Evolutionary conservation across 768 basidiomycete genomes (phyloP), one percentile per base, ranked within the genome.

Genomic region (Leccinum broughii): DNA sequence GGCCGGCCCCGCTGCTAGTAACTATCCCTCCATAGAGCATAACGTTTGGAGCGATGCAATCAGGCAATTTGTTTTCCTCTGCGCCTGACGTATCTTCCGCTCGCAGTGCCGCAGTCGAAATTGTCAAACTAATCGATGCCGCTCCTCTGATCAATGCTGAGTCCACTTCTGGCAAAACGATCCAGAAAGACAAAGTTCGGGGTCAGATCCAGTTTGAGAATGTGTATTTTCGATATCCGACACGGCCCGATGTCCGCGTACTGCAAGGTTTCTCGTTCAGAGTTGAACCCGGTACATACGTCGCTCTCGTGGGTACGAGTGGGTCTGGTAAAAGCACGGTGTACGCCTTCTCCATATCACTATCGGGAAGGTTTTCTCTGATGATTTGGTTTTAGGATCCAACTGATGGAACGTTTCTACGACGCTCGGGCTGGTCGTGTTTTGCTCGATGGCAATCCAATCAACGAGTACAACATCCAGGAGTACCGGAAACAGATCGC

Each of bases 161-260:
- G 64, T 88, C 87, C 0, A 75, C 77, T 4, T 84, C 82, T 53
- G 90, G 90, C 57, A 85, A 85, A 68, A 66, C 64, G 0, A 66
- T 87, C 24, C 78, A 83, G 48, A 69, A 72, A 26, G 66, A 76
- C 15, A 73, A 75, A n/a, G 78, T 81, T 34, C 68, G 74, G 35
- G 90, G 91, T 15, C 86, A 85, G 62, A 85, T 96, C 61, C 82
- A 81, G 30, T 84, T 96, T 64, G 88, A 94, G 71, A 81, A 89
- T 62, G 81, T 96, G 32, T 84, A 88, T 70, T 97, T 98, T 83
- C 85, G 90, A n/a, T 97, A 97, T 76, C 95, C 95, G 1, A 92
- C 91, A 7, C 81, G 95, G 39, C 90, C 92, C 46, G 85, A 84
- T 66, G 86, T 92, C 17, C 89, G 89, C 52, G 93, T 98, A 17